phyloP scores from a whole-genome alignment of 345 rosid species.

The Noccaea caerulescens region DNA sequence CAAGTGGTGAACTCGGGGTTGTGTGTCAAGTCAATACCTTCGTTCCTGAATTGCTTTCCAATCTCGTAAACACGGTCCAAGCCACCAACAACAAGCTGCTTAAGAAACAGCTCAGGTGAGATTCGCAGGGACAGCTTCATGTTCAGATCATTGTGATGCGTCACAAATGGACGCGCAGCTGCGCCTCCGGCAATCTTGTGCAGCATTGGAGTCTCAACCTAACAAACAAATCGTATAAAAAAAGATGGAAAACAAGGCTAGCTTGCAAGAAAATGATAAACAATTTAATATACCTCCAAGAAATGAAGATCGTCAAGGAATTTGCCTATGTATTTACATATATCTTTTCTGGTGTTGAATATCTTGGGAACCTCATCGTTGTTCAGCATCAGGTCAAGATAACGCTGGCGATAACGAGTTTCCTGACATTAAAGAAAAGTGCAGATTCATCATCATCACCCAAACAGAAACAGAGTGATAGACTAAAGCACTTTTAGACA shows the following conservation, averaged over 20 bases:
- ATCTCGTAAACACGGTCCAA: slow-evolving; percentile 87
- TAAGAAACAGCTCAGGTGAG: slow-evolving; percentile 85
- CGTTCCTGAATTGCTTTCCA: slow-evolving; percentile 91
- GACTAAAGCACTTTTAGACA: background rate
- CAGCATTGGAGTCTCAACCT: slow-evolving; percentile 94
- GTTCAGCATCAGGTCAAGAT: slow-evolving; percentile 82
- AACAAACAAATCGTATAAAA: background rate
- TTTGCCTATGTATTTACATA: slow-evolving; percentile 56
- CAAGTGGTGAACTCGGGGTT: slow-evolving; percentile 95
- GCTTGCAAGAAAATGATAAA: background rate
- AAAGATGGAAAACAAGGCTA: too few relatives aligned
- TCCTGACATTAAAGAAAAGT: slow-evolving; percentile 49
- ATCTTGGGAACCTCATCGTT: slow-evolving; percentile 57
- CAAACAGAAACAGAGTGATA: background rate
- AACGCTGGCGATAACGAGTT: slow-evolving; percentile 88
- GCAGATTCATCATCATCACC: too few relatives aligned
- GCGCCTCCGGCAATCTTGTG: slow-evolving; percentile 93
- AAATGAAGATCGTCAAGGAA: slow-evolving; percentile 72
- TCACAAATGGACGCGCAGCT: slow-evolving; percentile 87
- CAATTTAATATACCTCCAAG: slow-evolving; percentile 56
- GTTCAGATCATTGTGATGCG: slow-evolving; percentile 81
- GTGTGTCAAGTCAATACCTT: slow-evolving; percentile 95
- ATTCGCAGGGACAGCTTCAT: slow-evolving; percentile 90
- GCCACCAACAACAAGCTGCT: slow-evolving; percentile 89
- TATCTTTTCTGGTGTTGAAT: slow-evolving; percentile 62